A percentile compares a stretch with the other conserved stretches of the same genome.
Conservation (phyloP, 1,139 yeast genomes). For the Kodamaea sp. region DNA sequence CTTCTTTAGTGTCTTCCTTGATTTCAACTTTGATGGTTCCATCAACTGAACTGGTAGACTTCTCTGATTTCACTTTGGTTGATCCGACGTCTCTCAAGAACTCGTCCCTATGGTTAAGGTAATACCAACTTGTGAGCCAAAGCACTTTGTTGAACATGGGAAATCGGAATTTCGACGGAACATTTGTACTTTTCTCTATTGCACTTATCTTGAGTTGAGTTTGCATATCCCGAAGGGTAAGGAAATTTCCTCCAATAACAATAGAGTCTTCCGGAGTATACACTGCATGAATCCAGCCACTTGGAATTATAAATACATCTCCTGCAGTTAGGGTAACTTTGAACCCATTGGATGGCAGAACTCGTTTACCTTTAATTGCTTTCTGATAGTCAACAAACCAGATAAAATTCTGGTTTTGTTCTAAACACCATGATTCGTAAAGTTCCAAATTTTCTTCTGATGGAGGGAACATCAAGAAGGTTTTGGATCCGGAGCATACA, state of each 20-base stretch:
- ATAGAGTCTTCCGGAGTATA: conserved; percentile 79
- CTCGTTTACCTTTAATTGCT: conserved; percentile 23
- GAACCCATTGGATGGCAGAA: conserved; percentile 49
- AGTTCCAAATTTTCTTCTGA: conserved; percentile 57
- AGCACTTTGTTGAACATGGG: conserved; percentile 73
- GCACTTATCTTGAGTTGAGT: conserved; percentile 63
- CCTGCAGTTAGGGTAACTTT: conserved; percentile 66
- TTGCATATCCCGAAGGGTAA: conserved; percentile 62
- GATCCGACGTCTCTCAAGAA: conserved; percentile 10
- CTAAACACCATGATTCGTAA: conserved; percentile 74
- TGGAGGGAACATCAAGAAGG: conserved; percentile 80
- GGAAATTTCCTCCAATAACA: conserved; percentile 85
- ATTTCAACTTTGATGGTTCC: background rate
- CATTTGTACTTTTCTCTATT: conserved; percentile 68
- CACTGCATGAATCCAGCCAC: conserved; percentile 95
- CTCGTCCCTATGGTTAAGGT: conserved; percentile 28
- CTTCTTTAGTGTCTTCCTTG: background rate
- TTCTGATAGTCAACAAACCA: conserved; percentile 63
- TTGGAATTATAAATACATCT: conserved; percentile 79
- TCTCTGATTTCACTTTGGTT: background rate
- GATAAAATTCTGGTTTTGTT: conserved; percentile 59
- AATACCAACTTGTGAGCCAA: conserved; percentile 62
- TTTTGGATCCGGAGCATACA: conserved; percentile 68
- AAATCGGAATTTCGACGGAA: conserved; percentile 73
- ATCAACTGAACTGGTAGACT: background rate